Percentiles rank a stretch among this genome's conserved stretches.
phyloP scores from a whole-genome alignment of 805 yeast species.

The Jamesozyma hellenica region DNA sequence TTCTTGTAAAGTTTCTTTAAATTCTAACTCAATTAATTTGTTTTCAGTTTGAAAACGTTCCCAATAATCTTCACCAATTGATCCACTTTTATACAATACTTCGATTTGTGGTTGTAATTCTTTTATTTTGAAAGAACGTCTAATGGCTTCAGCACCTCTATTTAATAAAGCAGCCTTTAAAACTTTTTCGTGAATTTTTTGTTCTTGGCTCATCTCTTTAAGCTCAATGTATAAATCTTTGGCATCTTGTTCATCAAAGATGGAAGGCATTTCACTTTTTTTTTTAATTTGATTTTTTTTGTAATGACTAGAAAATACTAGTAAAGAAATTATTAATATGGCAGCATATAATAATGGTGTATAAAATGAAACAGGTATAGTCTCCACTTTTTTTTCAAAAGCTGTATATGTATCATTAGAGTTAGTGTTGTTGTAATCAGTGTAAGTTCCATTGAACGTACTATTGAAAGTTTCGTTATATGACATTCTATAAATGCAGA shows the following conservation, averaged over 20 bases:
- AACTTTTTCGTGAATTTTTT: conserved; percentile 56
- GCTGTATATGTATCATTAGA: conserved; percentile 2
- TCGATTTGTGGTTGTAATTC: conserved; percentile 65
- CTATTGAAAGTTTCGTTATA: conserved; percentile 3
- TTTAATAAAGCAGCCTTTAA: conserved; percentile 56
- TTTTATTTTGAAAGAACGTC: conserved; percentile 71
- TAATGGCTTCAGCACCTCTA: conserved; percentile 79
- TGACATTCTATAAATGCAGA: neutral
- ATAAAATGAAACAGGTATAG: conserved; percentile 40
- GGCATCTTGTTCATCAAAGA: conserved; percentile 61
- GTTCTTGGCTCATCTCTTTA: conserved; percentile 31
- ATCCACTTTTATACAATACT: conserved; percentile 72
- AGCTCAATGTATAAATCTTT: conserved; percentile 54
- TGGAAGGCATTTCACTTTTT: conserved; percentile 53
- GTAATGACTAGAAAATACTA: conserved; percentile 60
- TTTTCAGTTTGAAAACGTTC: conserved; percentile 69
- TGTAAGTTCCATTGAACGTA: conserved; percentile 6
- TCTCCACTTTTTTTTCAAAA: conserved; percentile 24
- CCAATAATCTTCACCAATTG: conserved; percentile 82
- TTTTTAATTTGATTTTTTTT: conserved; percentile 44
- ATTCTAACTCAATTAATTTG: conserved; percentile 71
- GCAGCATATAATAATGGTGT: conserved; percentile 74
- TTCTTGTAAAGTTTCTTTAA: conserved; percentile 64
- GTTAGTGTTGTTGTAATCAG: conserved; percentile 1
- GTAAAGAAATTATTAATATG: conserved; percentile 54